Evolutionary conservation across 805 yeast species (phyloP).

Genomic region (Limtongia smithiae): DNA sequence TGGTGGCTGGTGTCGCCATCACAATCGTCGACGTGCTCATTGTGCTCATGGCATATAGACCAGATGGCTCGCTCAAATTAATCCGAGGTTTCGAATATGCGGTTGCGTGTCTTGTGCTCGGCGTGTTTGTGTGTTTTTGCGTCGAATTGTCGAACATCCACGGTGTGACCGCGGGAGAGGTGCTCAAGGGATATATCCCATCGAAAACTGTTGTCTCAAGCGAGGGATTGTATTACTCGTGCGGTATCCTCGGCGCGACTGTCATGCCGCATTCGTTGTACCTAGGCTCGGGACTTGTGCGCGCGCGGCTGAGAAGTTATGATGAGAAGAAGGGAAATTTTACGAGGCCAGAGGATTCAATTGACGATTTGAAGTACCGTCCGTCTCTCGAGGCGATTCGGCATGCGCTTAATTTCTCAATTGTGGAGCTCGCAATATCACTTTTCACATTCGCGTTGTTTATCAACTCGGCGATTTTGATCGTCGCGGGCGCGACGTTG

Average conservation of each 20-base stretch:
- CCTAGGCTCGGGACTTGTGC: slow-evolving; percentile 84
- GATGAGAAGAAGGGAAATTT: slow-evolving; percentile 69
- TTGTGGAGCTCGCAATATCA: slow-evolving; percentile 65
- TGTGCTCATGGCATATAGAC: slow-evolving; percentile 82
- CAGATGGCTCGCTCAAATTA: slow-evolving; percentile 74
- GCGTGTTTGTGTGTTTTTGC: slow-evolving; percentile 81
- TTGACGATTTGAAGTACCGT: slow-evolving; percentile 43
- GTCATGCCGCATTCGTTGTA: slow-evolving; percentile 93
- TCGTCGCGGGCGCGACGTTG: slow-evolving; percentile 79
- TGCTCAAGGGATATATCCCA: slow-evolving; percentile 67
- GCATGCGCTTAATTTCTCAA: slow-evolving; percentile 70
- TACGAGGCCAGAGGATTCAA: slow-evolving; percentile 35
- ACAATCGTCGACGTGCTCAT: slow-evolving; percentile 83
- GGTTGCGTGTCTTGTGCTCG: slow-evolving; percentile 71
- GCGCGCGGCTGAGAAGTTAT: slow-evolving; percentile 73
- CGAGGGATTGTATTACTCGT: slow-evolving; percentile 70
- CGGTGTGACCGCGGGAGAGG: slow-evolving; percentile 45
- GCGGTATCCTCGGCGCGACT: slow-evolving; percentile 89
- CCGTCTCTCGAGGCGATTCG: slow-evolving; percentile 73
- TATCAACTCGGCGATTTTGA: slow-evolving; percentile 77
- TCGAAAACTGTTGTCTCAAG: slow-evolving; percentile 48
- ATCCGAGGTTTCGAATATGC: slow-evolving; percentile 77
- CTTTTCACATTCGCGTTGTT: slow-evolving; percentile 78
- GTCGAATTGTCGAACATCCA: slow-evolving; percentile 73
- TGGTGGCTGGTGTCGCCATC: slow-evolving; percentile 75